These are phyloP conservation scores for Kuraishia borneana DNA, from an alignment of 805 yeast genomes.

Conservation along the genomic window DNA sequence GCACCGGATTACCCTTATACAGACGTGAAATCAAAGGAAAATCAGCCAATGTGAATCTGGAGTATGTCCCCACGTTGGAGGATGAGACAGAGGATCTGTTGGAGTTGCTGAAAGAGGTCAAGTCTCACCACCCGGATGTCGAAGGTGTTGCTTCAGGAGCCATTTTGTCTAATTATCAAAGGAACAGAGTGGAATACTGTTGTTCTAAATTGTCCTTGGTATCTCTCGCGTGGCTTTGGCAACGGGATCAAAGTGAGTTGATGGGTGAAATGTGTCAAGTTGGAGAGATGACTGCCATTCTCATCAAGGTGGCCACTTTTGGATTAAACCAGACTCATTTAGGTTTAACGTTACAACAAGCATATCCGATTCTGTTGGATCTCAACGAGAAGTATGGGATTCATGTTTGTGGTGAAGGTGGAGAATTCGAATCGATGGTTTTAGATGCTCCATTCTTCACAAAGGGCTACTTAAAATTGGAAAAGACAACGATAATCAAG, in stretches of 20 bases:
- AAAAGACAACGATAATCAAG: conserved; percentile 25
- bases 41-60: conserved; percentile 54
- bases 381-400: conserved; percentile 64
- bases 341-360: conserved; percentile 53
- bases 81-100: conserved; percentile 88
- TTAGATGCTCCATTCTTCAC: conserved; percentile 81
- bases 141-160: conserved; percentile 94
- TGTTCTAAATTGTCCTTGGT: conserved; percentile 64
- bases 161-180: conserved; percentile 86
- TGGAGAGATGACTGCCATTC: conserved; percentile 55
- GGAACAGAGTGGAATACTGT: conserved; percentile 88
- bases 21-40: conserved; percentile 52
- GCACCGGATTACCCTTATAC: conserved; percentile 74
- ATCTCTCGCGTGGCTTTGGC: conserved; percentile 80
- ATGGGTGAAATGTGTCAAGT: conserved; percentile 73
- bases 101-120: conserved; percentile 36
- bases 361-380: conserved; percentile 43
- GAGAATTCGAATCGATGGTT: conserved; percentile 92
- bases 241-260: conserved; percentile 66
- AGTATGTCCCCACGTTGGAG: conserved; percentile 51
- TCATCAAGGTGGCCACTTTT: conserved; percentile 88
- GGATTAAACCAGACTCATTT: conserved; percentile 63
- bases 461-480: conserved; percentile 34
- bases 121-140: conserved; percentile 50
- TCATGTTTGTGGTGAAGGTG: conserved; percentile 98